Base-by-base conservation (phyloP, 495 filamentous ascomycete species). In the Penicillium fimorum region DNA sequence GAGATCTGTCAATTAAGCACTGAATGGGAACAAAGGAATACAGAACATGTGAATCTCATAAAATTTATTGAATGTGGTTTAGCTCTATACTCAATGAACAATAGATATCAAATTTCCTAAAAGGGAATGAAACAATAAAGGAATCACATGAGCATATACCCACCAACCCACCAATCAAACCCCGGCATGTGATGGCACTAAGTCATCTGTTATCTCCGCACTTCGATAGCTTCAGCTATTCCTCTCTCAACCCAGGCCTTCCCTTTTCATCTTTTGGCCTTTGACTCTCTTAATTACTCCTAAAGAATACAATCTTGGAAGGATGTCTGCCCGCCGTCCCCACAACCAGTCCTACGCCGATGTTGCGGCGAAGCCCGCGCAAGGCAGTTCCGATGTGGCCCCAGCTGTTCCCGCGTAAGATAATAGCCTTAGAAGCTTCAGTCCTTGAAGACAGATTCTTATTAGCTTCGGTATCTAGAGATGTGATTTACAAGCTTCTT, bases 401-500 rank as follows among this genome's bases (percentile, higher is more conserved):
- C 84, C 89, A 43, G 87, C 86, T 35, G 89, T 95, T 33, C 89
- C 90, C 37, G 78, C 78, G 89, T 92, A 75, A 69, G 84, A 35
- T 51, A 47, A 33, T 13, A 18, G 13, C 50, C 50, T 49, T 42
- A 42, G 22, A 33, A 50, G 10, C 43, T 47, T n/a, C 40, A 47
- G 30, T 51, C n/a, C 13, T 41, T 27, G 22, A 42, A 41, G 32
- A 52, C 35, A 38, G 52, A n/a, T 15, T 45, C 11, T 56, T 30
- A 32, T 37, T 37, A n/a, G 17, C 11, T 55, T 29, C 24, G 43
- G 37, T 45, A 17, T 51, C 25, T 52, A 98, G 94, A 37, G 75
- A 86, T 65, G 91, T 97, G 49, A 95, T 99, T 51, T 74, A 85
- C 56, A 97, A 97, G 72, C 82, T 99, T 8, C 78, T 97, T 8